phyloP scores from a whole-genome alignment of 2,329 filamentous ascomycete genomes.

The Xylaria sp. region DNA sequence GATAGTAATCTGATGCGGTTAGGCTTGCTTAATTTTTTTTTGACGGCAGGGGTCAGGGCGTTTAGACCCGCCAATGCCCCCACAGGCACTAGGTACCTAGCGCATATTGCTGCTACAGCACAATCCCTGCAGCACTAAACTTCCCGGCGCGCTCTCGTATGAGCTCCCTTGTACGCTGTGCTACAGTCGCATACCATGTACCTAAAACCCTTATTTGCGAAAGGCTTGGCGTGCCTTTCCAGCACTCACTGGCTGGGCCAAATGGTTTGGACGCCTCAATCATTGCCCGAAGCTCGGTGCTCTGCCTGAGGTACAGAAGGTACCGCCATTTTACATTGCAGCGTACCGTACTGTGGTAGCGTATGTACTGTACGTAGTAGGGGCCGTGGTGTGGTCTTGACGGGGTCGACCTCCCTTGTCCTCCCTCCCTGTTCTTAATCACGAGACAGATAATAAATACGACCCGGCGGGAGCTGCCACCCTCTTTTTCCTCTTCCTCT shows the following conservation, averaged over 20 bases:
- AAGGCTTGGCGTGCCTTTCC: constrained; percentile 31
- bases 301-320: not conserved
- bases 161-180: constrained; percentile 25
- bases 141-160: constrained; percentile 35
- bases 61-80: constrained; percentile 21
- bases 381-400: constrained; percentile 20
- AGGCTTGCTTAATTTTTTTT: constrained; percentile 33
- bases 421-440: constrained; percentile 41
- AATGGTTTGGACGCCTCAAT: constrained; percentile 9
- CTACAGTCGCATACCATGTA: constrained; percentile 21
- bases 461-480: constrained; percentile 47
- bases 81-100: not conserved
- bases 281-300: constrained; percentile 24
- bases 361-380: not conserved
- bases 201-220: constrained; percentile 32
- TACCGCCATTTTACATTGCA: not conserved
- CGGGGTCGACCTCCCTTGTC: constrained; percentile 36
- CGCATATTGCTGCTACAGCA: constrained; percentile 20
- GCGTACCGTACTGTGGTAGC: not conserved
- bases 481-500: constrained; percentile 47
- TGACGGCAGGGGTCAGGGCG: constrained; percentile 29
- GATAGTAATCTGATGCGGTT: constrained; percentile 33
- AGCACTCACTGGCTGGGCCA: constrained; percentile 22
- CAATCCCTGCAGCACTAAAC: constrained; percentile 35
- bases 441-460: constrained; percentile 53